These are phyloP conservation scores for Solanum megistacrolobum DNA, from an alignment of 257 asterid species.

Conservation along the genomic window DNA sequence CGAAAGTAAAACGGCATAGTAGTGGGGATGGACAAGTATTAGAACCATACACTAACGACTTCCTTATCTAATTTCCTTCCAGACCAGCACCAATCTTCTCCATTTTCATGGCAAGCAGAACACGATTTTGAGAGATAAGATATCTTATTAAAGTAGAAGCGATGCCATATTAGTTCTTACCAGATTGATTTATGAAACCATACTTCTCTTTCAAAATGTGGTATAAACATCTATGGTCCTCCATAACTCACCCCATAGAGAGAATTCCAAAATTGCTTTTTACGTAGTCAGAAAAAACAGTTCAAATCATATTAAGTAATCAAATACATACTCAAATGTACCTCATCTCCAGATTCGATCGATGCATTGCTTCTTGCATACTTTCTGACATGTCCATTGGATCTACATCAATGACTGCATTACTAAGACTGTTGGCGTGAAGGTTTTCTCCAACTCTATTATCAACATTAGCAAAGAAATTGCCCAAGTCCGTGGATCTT, in stretches of 20 bases:
- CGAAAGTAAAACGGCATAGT: not conserved
- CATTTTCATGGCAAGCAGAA: too few species aligned
- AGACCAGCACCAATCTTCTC: not conserved
- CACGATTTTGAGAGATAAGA: too few species aligned
- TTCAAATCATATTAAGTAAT: not conserved
- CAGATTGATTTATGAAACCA: too few species aligned
- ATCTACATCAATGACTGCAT: slow-evolving; percentile 54
- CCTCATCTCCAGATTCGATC: slow-evolving; percentile 96
- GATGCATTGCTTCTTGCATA: slow-evolving; percentile 99
- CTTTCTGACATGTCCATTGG: slow-evolving; percentile 96
- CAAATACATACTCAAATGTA: slow-evolving; percentile 43
- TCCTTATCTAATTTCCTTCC: not conserved
- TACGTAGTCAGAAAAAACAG: not conserved
- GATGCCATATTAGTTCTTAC: too few species aligned
- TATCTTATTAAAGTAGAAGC: too few species aligned
- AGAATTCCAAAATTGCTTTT: not conserved
- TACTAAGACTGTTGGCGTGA: slow-evolving; percentile 29
- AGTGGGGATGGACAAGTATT: not conserved
- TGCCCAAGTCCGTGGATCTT: slow-evolving; percentile 66
- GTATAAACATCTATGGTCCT: too few species aligned
- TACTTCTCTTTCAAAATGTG: too few species aligned
- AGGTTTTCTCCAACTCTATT: slow-evolving; percentile 46
- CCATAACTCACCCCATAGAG: not conserved
- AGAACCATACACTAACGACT: not conserved
- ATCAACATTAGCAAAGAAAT: slow-evolving; percentile 55